Evolutionary conservation across 768 basidiomycete species (phyloP).

Genomic region (Tricholoma flavovirens): DNA sequence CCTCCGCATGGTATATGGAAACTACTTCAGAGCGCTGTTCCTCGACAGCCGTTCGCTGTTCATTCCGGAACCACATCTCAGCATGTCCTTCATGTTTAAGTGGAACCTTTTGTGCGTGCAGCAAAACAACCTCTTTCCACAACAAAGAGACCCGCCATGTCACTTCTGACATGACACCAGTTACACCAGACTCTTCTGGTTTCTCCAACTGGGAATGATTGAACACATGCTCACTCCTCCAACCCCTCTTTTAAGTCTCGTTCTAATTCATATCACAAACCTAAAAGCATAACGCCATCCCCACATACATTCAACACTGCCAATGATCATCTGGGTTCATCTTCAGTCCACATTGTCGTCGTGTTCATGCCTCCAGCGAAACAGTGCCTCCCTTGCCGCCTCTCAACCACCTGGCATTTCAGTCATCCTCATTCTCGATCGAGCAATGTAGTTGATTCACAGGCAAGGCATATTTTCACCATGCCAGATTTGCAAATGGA

Average conservation of each 20-base stretch:
- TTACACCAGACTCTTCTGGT: not conserved
- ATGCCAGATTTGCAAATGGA: not conserved
- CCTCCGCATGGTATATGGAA: no score
- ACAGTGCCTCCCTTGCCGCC: conserved; percentile 51
- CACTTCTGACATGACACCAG: not conserved
- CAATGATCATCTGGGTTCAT: conserved; percentile 24
- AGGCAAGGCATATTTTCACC: not conserved
- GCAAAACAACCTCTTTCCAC: not conserved
- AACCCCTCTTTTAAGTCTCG: conserved; percentile 9
- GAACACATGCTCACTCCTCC: conserved; percentile 1
- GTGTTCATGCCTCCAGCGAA: conserved; percentile 24
- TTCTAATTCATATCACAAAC: conserved; percentile 12
- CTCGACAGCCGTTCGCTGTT: no score
- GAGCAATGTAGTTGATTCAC: not conserved
- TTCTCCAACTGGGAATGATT: not conserved
- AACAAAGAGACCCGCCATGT: not conserved
- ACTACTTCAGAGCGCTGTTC: no score
- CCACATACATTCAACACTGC: conserved; percentile 31
- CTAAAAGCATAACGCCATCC: conserved; percentile 20
- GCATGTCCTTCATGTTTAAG: no score
- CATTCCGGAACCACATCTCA: no score
- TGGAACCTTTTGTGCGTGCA: conserved; percentile 12
- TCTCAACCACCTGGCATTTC: conserved; percentile 40
- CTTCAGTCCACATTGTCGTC: conserved; percentile 17
- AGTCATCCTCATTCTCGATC: conserved; percentile 5